Evolutionary conservation across 164 flowering plant genomes (phyloP), one percentile per base, ranked within the genome.

Genomic region (Nelumbo lutea): DNA sequence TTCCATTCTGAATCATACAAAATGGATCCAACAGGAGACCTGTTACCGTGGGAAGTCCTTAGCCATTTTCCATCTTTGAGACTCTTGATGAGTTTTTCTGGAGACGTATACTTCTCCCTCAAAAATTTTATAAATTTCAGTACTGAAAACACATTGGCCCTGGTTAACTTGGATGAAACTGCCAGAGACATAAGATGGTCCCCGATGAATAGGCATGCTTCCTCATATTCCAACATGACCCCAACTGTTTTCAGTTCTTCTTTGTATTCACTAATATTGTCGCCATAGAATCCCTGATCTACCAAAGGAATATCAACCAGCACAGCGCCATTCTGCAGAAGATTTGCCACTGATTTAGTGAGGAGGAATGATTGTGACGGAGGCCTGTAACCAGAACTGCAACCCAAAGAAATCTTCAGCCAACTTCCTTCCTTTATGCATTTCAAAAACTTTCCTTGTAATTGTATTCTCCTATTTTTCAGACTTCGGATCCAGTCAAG

Each of bases 231-330:
- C 42, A 76, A 82, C 84, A 81, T 86, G 43, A 90, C 91, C 1
- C 96, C 96, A 4, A 83, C 15, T 8, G 70, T 52, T 73, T 75
- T 81, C 6, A 90, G 75, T 76, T 82, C 96, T 39, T 82, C 85
- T 64, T 64, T 66, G 68, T 84, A 88, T 4, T 38, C 50, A 5
- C 5, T 51, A 11, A 90, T 76, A 46, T 15, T 67, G 42, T 71
- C 9, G 8, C 73, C 91, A 73, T 88, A 87, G 61, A 78, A 90
- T 2, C 13, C 38, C 48, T 76, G 66, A 74, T 90, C 87, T 38
- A 90, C 59, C 64, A 88, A 43, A 2, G 96, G 90, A 68, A 90
- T 84, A 68, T 90, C 96, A 56, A 88, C 88, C 61, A 86, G 73
- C 41, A 76, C 82, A 5, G 86, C 83, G 15, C 83, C 86, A 58